A percentile compares a stretch with the other conserved stretches of the same genome.
Evolutionary conservation across 2,329 filamentous ascomycete genomes (phyloP).

Genomic region (Fusarium caatingaense): DNA sequence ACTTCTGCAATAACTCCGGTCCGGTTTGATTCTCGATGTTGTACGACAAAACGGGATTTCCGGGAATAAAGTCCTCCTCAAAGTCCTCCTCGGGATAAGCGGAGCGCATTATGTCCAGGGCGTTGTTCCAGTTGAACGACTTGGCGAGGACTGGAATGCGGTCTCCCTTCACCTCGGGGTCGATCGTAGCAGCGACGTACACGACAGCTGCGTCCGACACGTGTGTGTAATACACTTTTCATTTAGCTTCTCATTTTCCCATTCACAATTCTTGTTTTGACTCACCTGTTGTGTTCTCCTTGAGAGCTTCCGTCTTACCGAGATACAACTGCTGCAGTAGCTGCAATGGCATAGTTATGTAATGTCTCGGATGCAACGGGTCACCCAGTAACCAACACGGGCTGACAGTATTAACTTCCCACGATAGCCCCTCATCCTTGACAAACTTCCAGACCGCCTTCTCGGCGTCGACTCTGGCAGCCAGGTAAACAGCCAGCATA

Average conservation of each 20-base stretch:
- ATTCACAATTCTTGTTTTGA: rapidly evolving
- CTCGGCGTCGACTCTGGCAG: constrained; percentile 30
- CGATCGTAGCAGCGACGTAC: constrained; percentile 31
- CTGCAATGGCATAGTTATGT: constrained; percentile 30
- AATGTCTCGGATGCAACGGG: constrained; percentile 22
- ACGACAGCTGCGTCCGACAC: constrained; percentile 36
- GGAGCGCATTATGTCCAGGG: constrained; percentile 18
- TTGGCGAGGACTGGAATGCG: constrained; percentile 21
- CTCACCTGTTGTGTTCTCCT: constrained; percentile 26
- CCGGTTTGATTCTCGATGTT: constrained; percentile 33
- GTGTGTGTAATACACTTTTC: constrained; percentile 37
- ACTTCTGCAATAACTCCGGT: constrained; percentile 21
- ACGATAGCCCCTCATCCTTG: constrained; percentile 25
- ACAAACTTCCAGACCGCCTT: constrained; percentile 41
- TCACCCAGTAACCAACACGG: constrained; percentile 32
- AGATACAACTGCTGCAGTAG: constrained; percentile 35
- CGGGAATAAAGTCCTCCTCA: constrained; percentile 26
- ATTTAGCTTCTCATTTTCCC: neutral
- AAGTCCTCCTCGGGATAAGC: constrained; percentile 21
- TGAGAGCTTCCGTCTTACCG: constrained; percentile 15
- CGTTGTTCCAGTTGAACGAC: constrained; percentile 39
- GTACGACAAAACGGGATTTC: constrained; percentile 25
- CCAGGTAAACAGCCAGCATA: constrained; percentile 15
- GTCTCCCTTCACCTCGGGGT: constrained; percentile 17
- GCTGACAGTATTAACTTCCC: constrained; percentile 36